Evolutionary conservation across 164 flowering plant genomes (phyloP).

Genomic region (Chimonanthus praecox): DNA sequence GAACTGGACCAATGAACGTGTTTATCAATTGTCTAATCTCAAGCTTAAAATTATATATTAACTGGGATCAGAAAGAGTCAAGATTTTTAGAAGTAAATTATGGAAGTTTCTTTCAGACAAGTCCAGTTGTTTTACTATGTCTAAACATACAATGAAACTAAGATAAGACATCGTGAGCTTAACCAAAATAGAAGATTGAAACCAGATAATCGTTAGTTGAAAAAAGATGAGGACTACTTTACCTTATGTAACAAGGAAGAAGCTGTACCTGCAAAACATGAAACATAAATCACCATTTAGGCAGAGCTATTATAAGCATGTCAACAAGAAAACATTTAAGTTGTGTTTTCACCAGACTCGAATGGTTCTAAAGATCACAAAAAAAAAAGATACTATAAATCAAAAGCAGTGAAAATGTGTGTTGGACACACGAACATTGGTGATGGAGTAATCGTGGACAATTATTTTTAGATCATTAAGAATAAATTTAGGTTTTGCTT

Average conservation of each 20-base stretch:
- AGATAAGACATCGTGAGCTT: not conserved
- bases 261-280: constrained; percentile 39
- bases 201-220: not conserved
- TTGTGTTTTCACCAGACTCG: too few species aligned
- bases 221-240: constrained; percentile 3
- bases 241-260: constrained; percentile 40
- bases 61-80: not conserved
- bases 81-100: not conserved
- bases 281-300: constrained; percentile 5
- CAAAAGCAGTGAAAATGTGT: too few species aligned
- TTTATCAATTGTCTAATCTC: not conserved
- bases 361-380: too few species aligned
- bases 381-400: too few species aligned
- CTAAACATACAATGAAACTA: too few species aligned
- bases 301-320: not conserved
- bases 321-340: too few species aligned
- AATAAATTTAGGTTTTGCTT: too few species aligned
- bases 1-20: not conserved
- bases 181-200: not conserved
- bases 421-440: too few species aligned
- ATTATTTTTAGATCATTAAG: too few species aligned
- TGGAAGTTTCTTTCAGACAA: not conserved
- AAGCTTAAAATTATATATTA: not conserved
- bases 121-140: not conserved
- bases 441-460: too few species aligned